Base-by-base conservation (phyloP, 164 flowering plant species). In the Stephania cephalantha region DNA sequence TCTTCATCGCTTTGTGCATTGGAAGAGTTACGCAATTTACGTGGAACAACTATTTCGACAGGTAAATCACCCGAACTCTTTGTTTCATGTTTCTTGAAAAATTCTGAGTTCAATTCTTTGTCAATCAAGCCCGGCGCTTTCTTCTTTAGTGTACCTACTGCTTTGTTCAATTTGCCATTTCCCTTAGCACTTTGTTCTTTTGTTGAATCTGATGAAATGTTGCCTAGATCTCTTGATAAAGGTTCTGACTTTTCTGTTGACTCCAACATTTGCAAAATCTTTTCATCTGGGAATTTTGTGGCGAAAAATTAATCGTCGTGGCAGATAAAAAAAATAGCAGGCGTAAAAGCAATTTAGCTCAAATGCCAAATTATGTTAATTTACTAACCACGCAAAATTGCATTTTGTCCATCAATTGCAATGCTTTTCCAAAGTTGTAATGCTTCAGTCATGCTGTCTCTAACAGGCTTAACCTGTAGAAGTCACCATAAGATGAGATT, bases 401-500 rank as follows among this genome's bases (percentile, higher is more conserved):
- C 66, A 74, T 82, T 89, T 31, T 67, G 78, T 61, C 74, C 85
- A 77, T 88, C 87, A 68, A 88, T 96, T 9, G 86, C 83, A 81
- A 90, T 81, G 78, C 85, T 87, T 84, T 93, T 95, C 99, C 98
- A 95, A 25, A 83, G 80, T 76, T 87, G 96, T 79, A 95, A 78
- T 69, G 99, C 97, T 80, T 95, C 98, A 46, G 81, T 83, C 83
- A 95, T 87, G 84, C 98, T 91, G 77, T 95, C 99, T 85, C 98
- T 86, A 66, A 87, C 96, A 73, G 99, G 98, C 83, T 95, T 95
- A 70, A 95, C 87, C 99, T 95, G 83, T 13, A 58, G 9, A 76
- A 68, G 78, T 30, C 68, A 75, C 72, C 55, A 50, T 50, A 50
- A 50, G 55, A 50, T 10, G 11, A 50, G 15, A 50, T 7, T 50